Evolutionary conservation across 495 filamentous ascomycete species (phyloP), one percentile per base, ranked within the genome.

Genomic region (Hypoxylon fuscum): DNA sequence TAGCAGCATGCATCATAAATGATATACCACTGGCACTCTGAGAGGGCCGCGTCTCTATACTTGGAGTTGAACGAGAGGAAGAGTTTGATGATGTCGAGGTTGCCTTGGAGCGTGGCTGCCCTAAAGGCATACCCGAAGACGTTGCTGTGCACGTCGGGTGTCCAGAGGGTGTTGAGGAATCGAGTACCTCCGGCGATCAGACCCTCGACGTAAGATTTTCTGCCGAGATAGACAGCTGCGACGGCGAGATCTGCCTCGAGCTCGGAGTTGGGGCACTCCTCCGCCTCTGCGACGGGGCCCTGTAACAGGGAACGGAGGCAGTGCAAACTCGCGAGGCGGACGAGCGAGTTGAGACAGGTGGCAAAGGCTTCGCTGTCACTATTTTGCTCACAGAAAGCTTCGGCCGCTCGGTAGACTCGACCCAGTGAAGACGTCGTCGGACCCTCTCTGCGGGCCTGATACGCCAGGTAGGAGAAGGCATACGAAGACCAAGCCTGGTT

Each of bases 241-340:
- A 47, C 43, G 21, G 22, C 22, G 43, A 47, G 22, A 47, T 47
- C 43, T 47, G 43, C 43, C 43, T 47, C 21, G 43, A 47, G 43
- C 22, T 3, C 17, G 22, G 15, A 15, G 17, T 5, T 29, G 22
- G 18, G 8, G 43, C 7, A 23, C n/a, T 47, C 43, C 17, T 29
- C 8, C 43, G 15, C 3, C 3, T 22, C 14, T 23, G 31, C 31
- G 31, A 5, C 8, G 10, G 31, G 31, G 2, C 8, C 8, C 8
- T 10, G 31, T 34, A 34, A 9, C 12, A 14, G 31, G 31, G 2
- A 3, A 4, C 3, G 8, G 31, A 34, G 2, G 31, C 11, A 1
- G 17, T 5, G 43, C n/a, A 12, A 23, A 34, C 29, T 34, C 43
- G 43, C 22, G 29, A 29, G 22, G 29, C 22, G 43, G 29, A 47